Conservation (phyloP, 2,329 filamentous ascomycete species). For the Thielaviopsis populi region DNA sequence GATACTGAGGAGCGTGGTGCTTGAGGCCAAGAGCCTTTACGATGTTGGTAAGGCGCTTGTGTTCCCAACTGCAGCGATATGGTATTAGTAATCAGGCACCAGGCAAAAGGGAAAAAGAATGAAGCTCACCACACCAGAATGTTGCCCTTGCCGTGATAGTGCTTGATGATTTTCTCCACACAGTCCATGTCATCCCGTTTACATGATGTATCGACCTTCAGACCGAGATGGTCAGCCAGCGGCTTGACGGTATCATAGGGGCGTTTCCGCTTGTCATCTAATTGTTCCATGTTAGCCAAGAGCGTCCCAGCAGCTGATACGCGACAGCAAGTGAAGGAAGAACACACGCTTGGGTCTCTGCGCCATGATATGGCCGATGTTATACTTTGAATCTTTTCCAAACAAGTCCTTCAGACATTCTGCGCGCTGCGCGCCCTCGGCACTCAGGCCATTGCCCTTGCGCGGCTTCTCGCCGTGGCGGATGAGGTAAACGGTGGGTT, state of each 20-base stretch:
- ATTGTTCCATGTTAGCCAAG: neutral
- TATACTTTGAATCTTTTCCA: slow-evolving; percentile 33
- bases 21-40: slow-evolving; percentile 35
- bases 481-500: slow-evolving; percentile 45
- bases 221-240: slow-evolving; percentile 38
- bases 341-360: slow-evolving; percentile 34
- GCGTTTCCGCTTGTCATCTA: slow-evolving; percentile 36
- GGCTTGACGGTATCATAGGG: slow-evolving; percentile 43
- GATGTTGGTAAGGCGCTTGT: slow-evolving; percentile 37
- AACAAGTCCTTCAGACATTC: slow-evolving; percentile 46
- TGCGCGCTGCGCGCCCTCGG: slow-evolving; percentile 38
- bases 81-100: neutral
- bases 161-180: slow-evolving; percentile 34
- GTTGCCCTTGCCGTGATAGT: slow-evolving; percentile 36
- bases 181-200: slow-evolving; percentile 40
- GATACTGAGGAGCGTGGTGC: slow-evolving; percentile 31
- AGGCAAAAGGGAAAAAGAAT: neutral
- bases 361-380: slow-evolving; percentile 45
- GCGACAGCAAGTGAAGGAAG: neutral
- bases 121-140: slow-evolving; percentile 38
- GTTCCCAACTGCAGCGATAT: slow-evolving; percentile 37
- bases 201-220: slow-evolving; percentile 40
- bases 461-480: slow-evolving; percentile 49
- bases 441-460: slow-evolving; percentile 34
- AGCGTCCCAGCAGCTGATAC: neutral